Conservation (phyloP, 2,329 filamentous ascomycete species). For the Septoria linicola region DNA sequence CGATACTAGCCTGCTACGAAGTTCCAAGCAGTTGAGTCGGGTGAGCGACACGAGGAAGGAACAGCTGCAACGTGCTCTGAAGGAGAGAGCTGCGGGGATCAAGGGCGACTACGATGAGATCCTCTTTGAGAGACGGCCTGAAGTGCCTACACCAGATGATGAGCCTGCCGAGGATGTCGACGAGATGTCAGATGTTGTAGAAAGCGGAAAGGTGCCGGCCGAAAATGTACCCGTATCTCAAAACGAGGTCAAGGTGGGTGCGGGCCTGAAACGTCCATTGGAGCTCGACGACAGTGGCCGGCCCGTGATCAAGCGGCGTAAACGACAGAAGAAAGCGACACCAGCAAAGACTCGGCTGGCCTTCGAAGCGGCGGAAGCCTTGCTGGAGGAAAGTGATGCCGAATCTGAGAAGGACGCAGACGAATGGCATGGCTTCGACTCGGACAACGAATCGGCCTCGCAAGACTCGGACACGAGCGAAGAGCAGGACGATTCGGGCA, state of each 20-base stretch:
- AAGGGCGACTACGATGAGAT: slow-evolving; percentile 53
- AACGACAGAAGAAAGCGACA: slow-evolving; percentile 48
- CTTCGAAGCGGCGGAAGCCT: slow-evolving; percentile 1
- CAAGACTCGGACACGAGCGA: background rate
- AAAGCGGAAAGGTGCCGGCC: background rate
- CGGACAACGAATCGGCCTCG: slow-evolving; percentile 4
- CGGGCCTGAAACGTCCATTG: slow-evolving; percentile 82
- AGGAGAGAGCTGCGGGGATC: slow-evolving; percentile 63
- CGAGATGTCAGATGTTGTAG: slow-evolving; percentile 2
- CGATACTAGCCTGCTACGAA: slow-evolving; percentile 78
- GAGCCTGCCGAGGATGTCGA: slow-evolving; percentile 24
- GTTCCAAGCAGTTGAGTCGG: slow-evolving; percentile 73
- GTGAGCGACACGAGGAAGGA: slow-evolving; percentile 70
- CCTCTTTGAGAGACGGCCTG: slow-evolving; percentile 49
- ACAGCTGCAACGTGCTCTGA: slow-evolving; percentile 61
- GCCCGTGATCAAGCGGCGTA: slow-evolving; percentile 79
- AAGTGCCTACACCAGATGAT: slow-evolving; percentile 10
- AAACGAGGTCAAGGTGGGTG: slow-evolving; percentile 53
- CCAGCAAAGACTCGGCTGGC: slow-evolving; percentile 38
- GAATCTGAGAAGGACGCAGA: slow-evolving; percentile 7
- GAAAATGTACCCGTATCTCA: background rate
- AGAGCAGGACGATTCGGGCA: slow-evolving; percentile 1
- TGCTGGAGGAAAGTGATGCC: background rate
- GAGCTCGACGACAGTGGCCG: slow-evolving; percentile 75
- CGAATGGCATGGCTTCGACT: slow-evolving; percentile 17